phyloP scores from a whole-genome alignment of 306 rosid genomes.

The Oxytropis ochrocephala region DNA sequence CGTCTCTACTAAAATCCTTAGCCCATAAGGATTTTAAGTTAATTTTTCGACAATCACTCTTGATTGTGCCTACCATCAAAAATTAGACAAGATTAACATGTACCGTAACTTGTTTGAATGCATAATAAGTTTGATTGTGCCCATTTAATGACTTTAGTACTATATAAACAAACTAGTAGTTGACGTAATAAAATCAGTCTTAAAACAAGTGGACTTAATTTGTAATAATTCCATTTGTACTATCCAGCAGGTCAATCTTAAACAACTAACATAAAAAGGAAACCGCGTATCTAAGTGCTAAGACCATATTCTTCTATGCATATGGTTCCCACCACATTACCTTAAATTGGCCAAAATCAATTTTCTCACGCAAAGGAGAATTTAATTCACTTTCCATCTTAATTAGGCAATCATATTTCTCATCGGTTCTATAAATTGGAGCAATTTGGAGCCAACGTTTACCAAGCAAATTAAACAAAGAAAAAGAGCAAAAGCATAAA shows the following conservation, averaged over 20 bases:
- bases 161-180: no score
- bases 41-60: no score
- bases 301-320: not conserved
- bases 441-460: not conserved
- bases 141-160: no score
- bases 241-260: not conserved
- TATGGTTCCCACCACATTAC: not conserved
- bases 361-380: not conserved
- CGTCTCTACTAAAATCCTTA: no score
- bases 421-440: conserved; percentile 8
- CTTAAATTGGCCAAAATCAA: not conserved
- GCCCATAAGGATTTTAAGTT: no score
- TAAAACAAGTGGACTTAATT: no score
- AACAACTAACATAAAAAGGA: not conserved
- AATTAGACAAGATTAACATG: no score
- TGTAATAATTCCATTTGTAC: not conserved
- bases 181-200: no score
- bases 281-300: not conserved
- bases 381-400: not conserved
- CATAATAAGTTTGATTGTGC: no score
- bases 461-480: not conserved
- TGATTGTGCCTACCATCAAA: no score
- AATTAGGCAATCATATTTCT: not conserved
- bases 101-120: no score
- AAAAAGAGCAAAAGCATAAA: not conserved